Evolutionary conservation across 257 asterid genomes (phyloP).

Genomic region (Nemophila menziesii): DNA sequence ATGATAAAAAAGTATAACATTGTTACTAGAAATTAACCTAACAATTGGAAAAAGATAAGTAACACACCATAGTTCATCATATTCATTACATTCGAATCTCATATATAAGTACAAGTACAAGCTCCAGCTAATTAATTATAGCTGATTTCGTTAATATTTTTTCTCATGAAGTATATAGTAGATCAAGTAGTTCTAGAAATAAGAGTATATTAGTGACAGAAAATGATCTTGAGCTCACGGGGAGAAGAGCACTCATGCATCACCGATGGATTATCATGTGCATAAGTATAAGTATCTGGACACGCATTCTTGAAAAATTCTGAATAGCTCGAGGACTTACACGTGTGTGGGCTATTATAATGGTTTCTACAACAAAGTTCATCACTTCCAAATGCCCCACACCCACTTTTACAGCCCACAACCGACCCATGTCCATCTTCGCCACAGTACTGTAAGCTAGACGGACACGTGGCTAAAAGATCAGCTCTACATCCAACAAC

Average conservation of each 20-base stretch:
- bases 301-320: conserved; percentile 57
- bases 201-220: too few relatives aligned
- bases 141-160: too few relatives aligned
- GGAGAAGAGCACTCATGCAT: too few relatives aligned
- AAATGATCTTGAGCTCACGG: not conserved
- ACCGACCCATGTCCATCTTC: conserved; percentile 22
- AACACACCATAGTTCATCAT: too few relatives aligned
- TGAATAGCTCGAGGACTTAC: conserved; percentile 65
- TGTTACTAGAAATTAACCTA: too few relatives aligned
- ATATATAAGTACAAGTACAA: too few relatives aligned
- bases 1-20: too few relatives aligned
- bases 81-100: too few relatives aligned
- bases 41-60: too few relatives aligned
- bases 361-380: conserved; percentile 78
- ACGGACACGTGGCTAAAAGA: conserved; percentile 59
- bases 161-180: too few relatives aligned
- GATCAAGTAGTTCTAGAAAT: too few relatives aligned
- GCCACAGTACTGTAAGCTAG: conserved; percentile 45
- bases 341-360: conserved; percentile 43
- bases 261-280: not conserved
- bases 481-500: conserved; percentile 49
- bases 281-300: conserved; percentile 17
- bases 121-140: too few relatives aligned
- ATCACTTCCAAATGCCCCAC: conserved; percentile 54
- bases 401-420: conserved; percentile 90